Evolutionary conservation across 2,329 filamentous ascomycete species (phyloP).

Genomic region (Colletotrichum sp.): DNA sequence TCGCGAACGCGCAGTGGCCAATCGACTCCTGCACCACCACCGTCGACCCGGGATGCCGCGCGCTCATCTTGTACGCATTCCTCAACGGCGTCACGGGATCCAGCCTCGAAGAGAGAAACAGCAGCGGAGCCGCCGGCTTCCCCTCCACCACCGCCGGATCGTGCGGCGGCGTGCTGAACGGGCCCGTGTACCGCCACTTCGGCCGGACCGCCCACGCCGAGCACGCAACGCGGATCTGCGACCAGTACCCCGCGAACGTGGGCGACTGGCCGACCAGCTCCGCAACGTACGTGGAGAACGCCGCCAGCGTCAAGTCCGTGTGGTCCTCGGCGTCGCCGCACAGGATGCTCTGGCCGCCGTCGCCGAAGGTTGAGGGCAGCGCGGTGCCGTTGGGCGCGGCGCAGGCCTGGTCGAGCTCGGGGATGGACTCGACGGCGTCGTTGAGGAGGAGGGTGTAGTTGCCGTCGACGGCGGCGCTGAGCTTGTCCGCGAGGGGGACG

Average conservation of each 20-base stretch:
- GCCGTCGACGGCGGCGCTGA: constrained; percentile 30
- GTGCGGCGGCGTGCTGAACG: constrained; percentile 31
- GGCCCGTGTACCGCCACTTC: constrained; percentile 43
- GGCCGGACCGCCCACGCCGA: constrained; percentile 39
- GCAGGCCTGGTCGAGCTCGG: constrained; percentile 1
- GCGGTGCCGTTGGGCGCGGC: background rate
- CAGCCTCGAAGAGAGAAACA: constrained; percentile 46
- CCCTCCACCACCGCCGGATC: constrained; percentile 27
- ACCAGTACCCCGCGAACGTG: constrained; percentile 36
- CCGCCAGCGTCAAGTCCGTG: constrained; percentile 22
- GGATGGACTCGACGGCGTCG: background rate
- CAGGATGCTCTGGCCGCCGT: constrained; percentile 29
- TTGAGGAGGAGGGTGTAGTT: constrained; percentile 27
- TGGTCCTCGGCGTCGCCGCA: constrained; percentile 40
- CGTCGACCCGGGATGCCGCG: constrained; percentile 28
- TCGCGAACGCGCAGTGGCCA: constrained; percentile 28
- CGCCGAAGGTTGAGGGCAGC: background rate
- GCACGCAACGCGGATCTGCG: constrained; percentile 43
- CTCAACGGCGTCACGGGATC: constrained; percentile 52
- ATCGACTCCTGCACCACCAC: constrained; percentile 33
- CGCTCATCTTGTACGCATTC: constrained; percentile 35
- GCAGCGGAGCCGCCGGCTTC: constrained; percentile 43
- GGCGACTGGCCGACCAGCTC: constrained; percentile 30
- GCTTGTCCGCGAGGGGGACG: constrained; percentile 6
- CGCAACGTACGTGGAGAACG: constrained; percentile 33